These are phyloP conservation scores for Aspergillus floridensis DNA, from an alignment of 2,329 filamentous ascomycete species.

Conservation along the genomic window DNA sequence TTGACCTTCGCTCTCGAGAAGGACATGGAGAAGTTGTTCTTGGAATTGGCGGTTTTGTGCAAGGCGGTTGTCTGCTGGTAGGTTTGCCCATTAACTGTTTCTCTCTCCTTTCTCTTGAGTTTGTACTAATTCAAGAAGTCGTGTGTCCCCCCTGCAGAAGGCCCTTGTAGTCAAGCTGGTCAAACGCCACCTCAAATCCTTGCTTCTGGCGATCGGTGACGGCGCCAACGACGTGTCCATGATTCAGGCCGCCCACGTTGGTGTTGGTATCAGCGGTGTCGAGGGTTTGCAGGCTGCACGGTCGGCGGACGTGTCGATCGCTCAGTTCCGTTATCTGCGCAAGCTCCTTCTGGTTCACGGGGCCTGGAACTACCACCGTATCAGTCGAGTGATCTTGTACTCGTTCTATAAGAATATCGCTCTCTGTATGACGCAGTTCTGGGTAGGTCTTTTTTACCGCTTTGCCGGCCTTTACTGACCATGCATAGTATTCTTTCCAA, in stretches of 20 bases:
- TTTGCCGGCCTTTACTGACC: slow-evolving; percentile 15
- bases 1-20: slow-evolving; percentile 90
- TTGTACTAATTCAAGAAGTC: slow-evolving; percentile 50
- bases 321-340: slow-evolving; percentile 89
- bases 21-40: slow-evolving; percentile 87
- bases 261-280: slow-evolving; percentile 93
- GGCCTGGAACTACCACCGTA: slow-evolving; percentile 94
- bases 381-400: slow-evolving; percentile 95
- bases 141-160: slow-evolving; percentile 95
- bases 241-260: slow-evolving; percentile 98
- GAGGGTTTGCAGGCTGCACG: slow-evolving; percentile 96
- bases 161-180: slow-evolving; percentile 97
- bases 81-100: slow-evolving; percentile 19
- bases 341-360: slow-evolving; percentile 94
- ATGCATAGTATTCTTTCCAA: slow-evolving; percentile 83
- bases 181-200: slow-evolving; percentile 87
- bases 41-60: slow-evolving; percentile 91
- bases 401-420: slow-evolving; percentile 99
- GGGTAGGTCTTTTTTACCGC: slow-evolving; percentile 60
- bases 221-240: slow-evolving; percentile 99
- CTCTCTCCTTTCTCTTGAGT: background rate
- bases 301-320: slow-evolving; percentile 93
- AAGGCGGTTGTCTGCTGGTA: slow-evolving; percentile 95
- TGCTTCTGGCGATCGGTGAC: slow-evolving; percentile 93
- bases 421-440: slow-evolving; percentile 98